phyloP scores from a whole-genome alignment of 805 yeast genomes.

The Schizosaccharomyces lindneri region DNA sequence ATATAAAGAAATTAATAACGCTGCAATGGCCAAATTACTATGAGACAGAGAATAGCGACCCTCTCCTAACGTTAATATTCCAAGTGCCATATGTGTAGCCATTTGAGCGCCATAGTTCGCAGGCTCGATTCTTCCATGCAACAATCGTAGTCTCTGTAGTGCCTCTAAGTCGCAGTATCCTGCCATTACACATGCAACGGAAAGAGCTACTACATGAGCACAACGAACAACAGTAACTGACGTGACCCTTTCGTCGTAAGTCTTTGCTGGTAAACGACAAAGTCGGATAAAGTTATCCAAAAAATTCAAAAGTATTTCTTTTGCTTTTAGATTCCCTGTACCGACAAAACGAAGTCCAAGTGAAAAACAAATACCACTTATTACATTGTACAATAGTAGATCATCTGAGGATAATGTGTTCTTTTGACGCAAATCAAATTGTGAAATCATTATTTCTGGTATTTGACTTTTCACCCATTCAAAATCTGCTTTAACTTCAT shows the following conservation, averaged over 20 bases:
- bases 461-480: slow-evolving; percentile 36
- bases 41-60: slow-evolving; percentile 64
- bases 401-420: slow-evolving; percentile 29
- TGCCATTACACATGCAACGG: slow-evolving; percentile 56
- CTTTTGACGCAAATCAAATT: slow-evolving; percentile 5
- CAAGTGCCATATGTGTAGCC: slow-evolving; percentile 61
- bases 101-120: slow-evolving; percentile 41
- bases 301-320: slow-evolving; percentile 28
- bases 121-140: slow-evolving; percentile 28
- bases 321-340: slow-evolving; percentile 27
- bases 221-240: slow-evolving; percentile 27
- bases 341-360: slow-evolving; percentile 62
- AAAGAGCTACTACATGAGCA: slow-evolving; percentile 34
- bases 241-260: slow-evolving; percentile 21
- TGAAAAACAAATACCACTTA: slow-evolving; percentile 54
- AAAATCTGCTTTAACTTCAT: slow-evolving; percentile 22
- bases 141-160: slow-evolving; percentile 38
- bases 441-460: slow-evolving; percentile 20
- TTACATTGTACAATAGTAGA: slow-evolving; percentile 32
- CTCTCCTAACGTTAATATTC: slow-evolving; percentile 72
- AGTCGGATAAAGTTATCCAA: slow-evolving; percentile 27
- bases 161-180: slow-evolving; percentile 74
- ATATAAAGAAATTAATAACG: slow-evolving; percentile 47
- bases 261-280: slow-evolving; percentile 19
- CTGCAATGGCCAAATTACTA: slow-evolving; percentile 39